Base-by-base conservation (phyloP, 139 green algal genomes). In the Coccomyxa sp. region DNA sequence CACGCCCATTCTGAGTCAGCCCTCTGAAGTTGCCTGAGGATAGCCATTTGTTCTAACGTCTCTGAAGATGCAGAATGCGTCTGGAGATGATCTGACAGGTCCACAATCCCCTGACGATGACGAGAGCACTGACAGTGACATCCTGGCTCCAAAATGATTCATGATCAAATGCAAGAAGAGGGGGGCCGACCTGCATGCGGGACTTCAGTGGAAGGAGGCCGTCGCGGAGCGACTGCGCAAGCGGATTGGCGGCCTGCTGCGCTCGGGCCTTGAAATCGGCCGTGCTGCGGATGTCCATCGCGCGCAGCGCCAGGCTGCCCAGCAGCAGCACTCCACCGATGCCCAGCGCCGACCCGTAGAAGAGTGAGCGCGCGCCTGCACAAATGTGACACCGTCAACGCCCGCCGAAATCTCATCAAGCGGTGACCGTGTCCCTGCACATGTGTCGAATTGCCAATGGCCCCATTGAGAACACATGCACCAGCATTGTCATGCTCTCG, bases 321-420 rank as follows among this genome's bases (percentile, higher is more conserved):
- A 27, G 67, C 0, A 30, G 71, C 9, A 80, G 79, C 58, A 87
- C 80, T 25, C 84, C 84, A n/a, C 84, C 25, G 13, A 59, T 75
- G 51, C 80, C 84, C 38, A 85, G 74, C 32, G 84, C 31, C 15
- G 58, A 79, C 79, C 84, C 84, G n/a, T 87, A 87, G 9, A 84
- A 75, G 31, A 87, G 75, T 0, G 74, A 58, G 3, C 84, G 79
- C 27, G 84, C 84, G 74, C 84, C 80, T 81, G 84, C 58, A 51
- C 63, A 25, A 71, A 11, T 71, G 63, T 3, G 1, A 1, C 63
- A 71, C 21, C 18, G 21, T 21, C 21, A 71, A 1, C 18, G 9
- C 21, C 18, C 63, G 38, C 38, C 38, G 38, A 51, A 7, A 51
- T 51, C 7, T 7, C 38, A 3, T 51, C 7, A 7, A 51, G 7